Percentiles rank a stretch among this genome's conserved stretches.
Conservation (phyloP, 2,329 filamentous ascomycete species). For the Aspergillus melleus region DNA sequence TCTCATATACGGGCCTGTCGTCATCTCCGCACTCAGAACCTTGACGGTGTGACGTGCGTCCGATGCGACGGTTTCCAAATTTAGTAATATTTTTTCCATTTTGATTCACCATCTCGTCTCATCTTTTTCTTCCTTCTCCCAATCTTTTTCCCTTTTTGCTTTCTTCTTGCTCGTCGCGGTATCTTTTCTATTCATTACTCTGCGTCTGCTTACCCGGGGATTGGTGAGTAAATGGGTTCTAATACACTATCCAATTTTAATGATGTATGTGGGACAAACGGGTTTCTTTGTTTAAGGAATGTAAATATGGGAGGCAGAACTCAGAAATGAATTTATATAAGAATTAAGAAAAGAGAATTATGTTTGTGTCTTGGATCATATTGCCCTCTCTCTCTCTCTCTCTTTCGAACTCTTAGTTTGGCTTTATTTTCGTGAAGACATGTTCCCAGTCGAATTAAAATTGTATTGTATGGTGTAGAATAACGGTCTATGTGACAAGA, state of each 20-base stretch:
- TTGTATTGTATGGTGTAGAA: not conserved
- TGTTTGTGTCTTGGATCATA: too few relatives aligned
- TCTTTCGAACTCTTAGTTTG: too few relatives aligned
- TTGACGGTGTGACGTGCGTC: constrained; percentile 31
- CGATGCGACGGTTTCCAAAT: constrained; percentile 1
- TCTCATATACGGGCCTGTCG: constrained; percentile 17
- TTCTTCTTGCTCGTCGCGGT: constrained; percentile 15
- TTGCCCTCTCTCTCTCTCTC: too few relatives aligned
- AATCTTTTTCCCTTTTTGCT: not conserved
- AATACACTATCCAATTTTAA: constrained; percentile 34
- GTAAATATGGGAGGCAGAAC: constrained; percentile 34
- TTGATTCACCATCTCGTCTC: constrained; percentile 6
- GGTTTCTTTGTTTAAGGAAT: constrained; percentile 26
- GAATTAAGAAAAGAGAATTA: not conserved
- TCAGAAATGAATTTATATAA: not conserved
- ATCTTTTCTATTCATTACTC: constrained; percentile 12
- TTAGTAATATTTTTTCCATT: constrained; percentile 9
- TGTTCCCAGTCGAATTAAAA: not conserved
- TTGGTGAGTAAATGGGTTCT: constrained; percentile 24
- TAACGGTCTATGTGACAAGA: too few relatives aligned
- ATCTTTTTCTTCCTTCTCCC: not conserved
- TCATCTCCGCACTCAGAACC: constrained; percentile 25
- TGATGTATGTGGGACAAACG: constrained; percentile 33
- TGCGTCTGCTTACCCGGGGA: constrained; percentile 19
- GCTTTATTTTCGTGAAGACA: too few relatives aligned